A percentile compares a stretch with the other conserved stretches of the same genome.
Evolutionary conservation across 164 flowering plant species (phyloP).

Genomic region (Buxus sempervirens): DNA sequence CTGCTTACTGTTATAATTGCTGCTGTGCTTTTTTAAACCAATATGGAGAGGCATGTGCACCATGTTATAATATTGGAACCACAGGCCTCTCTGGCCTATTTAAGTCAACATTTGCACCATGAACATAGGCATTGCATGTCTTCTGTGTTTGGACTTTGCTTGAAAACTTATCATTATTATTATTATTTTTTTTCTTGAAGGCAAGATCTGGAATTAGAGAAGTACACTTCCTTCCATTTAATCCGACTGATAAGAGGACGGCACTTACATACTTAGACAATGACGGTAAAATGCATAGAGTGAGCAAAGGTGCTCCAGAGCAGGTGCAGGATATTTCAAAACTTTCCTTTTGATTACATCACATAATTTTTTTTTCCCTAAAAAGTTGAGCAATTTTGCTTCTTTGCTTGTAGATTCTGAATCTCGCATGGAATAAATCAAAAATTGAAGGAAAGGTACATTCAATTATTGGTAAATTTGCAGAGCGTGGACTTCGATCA

Average conservation of each 20-base stretch:
- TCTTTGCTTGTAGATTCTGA: constrained; percentile 38
- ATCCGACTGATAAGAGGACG: constrained; percentile 65
- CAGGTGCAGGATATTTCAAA: constrained; percentile 30
- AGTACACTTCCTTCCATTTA: constrained; percentile 68
- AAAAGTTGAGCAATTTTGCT: neutral
- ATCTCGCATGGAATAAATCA: constrained; percentile 42
- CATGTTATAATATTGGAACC: no score
- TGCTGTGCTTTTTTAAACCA: no score
- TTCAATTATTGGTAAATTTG: constrained; percentile 55
- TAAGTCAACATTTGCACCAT: no score
- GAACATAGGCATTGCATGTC: no score
- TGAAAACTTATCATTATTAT: no score
- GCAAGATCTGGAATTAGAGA: constrained; percentile 63
- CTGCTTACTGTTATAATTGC: no score
- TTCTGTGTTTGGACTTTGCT: no score
- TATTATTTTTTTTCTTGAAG: constrained; percentile 19
- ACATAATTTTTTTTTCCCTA: neutral
- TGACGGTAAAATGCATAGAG: constrained; percentile 50
- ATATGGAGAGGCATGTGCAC: no score
- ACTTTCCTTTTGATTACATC: neutral
- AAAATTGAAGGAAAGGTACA: constrained; percentile 45
- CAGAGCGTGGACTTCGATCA: constrained; percentile 64
- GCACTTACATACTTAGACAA: constrained; percentile 56
- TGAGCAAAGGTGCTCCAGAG: constrained; percentile 67
- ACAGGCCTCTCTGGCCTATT: no score